phyloP scores from a whole-genome alignment of 805 yeast species.

The Ogataea paradorogensis region DNA sequence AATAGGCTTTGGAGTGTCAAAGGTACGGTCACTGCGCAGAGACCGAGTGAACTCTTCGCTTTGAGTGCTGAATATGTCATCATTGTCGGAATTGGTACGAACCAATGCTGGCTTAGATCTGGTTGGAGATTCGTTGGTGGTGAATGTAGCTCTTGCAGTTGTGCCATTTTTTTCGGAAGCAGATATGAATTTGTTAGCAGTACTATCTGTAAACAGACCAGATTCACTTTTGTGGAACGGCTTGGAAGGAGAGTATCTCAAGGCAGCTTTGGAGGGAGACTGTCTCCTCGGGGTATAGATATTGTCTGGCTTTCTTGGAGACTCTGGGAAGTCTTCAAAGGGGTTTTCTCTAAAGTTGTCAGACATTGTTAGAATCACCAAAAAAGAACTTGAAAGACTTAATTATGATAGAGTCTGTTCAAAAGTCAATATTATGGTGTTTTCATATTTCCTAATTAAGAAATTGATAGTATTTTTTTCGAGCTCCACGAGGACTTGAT shows the following conservation, averaged over 20 bases:
- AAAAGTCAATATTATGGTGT: conserved; percentile 6
- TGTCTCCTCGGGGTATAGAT: conserved; percentile 28
- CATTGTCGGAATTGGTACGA: conserved; percentile 37
- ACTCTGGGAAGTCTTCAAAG: conserved; percentile 24
- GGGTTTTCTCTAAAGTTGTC: conserved; percentile 30
- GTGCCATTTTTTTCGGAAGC: conserved; percentile 40
- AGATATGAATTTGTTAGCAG: conserved; percentile 37
- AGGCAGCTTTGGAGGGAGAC: conserved; percentile 37
- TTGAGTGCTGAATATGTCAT: conserved; percentile 23
- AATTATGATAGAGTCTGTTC: background rate
- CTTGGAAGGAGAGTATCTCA: conserved; percentile 44
- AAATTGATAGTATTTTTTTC: conserved; percentile 3
- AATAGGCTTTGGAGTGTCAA: conserved; percentile 65
- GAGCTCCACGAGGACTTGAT: background rate
- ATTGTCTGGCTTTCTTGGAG: conserved; percentile 33
- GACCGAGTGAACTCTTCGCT: conserved; percentile 36
- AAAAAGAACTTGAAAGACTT: conserved; percentile 1
- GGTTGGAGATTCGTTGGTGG: conserved; percentile 69
- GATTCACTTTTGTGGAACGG: conserved; percentile 35
- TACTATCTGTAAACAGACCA: conserved; percentile 32
- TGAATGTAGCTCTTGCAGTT: conserved; percentile 64
- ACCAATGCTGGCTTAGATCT: conserved; percentile 52
- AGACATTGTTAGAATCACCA: conserved; percentile 15
- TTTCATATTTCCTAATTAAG: conserved; percentile 13
- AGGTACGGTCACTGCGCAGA: conserved; percentile 32